Percentiles rank a stretch among this genome's conserved stretches.
Evolutionary conservation across 108 stramenopile species (phyloP).

Genomic region (Nitzschia sp.): DNA sequence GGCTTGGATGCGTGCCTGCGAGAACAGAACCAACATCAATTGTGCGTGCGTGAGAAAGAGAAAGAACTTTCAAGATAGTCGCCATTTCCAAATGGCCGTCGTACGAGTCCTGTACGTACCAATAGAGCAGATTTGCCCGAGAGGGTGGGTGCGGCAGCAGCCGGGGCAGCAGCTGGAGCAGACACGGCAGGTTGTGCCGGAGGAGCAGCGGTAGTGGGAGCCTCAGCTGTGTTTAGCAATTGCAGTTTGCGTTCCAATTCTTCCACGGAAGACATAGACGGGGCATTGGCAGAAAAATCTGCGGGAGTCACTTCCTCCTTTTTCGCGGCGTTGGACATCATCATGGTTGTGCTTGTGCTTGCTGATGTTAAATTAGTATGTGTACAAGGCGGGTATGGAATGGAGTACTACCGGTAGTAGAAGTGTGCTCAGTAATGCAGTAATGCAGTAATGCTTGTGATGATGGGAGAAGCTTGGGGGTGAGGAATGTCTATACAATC

Average conservation of each 20-base stretch:
- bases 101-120: constrained; percentile 40
- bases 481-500: too few relatives aligned
- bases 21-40: neutral
- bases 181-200: constrained; percentile 11
- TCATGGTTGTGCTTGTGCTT: constrained; percentile 20
- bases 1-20: constrained; percentile 78
- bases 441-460: too few relatives aligned
- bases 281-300: constrained; percentile 16
- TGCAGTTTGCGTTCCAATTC: constrained; percentile 72
- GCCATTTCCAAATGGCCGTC: neutral
- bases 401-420: too few relatives aligned
- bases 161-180: constrained; percentile 26
- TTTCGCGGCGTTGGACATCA: constrained; percentile 31
- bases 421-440: too few relatives aligned
- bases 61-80: neutral
- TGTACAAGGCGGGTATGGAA: too few relatives aligned
- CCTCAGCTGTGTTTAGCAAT: constrained; percentile 29
- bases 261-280: constrained; percentile 41
- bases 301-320: constrained; percentile 20
- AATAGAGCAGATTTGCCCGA: constrained; percentile 63
- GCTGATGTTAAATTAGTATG: too few relatives aligned
- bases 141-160: constrained; percentile 17
- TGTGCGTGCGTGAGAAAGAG: neutral
- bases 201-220: constrained; percentile 1
- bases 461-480: too few relatives aligned